These are phyloP conservation scores for Penicillium sp. DNA, from an alignment of 2,329 filamentous ascomycete genomes.

Conservation along the genomic window DNA sequence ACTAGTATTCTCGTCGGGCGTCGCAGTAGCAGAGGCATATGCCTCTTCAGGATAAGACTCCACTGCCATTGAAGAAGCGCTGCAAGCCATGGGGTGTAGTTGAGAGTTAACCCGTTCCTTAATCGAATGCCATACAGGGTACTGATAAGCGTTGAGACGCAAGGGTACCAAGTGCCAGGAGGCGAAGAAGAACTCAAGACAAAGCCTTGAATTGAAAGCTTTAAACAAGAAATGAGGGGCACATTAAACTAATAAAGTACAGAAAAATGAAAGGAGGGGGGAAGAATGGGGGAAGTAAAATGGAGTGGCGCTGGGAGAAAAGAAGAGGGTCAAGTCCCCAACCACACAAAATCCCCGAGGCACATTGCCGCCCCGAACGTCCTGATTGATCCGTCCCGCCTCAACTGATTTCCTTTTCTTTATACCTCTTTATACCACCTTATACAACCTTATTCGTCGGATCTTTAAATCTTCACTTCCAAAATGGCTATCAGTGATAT, in stretches of 20 bases:
- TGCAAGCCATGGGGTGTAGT: slow-evolving; percentile 30
- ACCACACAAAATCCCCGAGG: slow-evolving; percentile 11
- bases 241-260: not conserved
- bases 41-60: slow-evolving; percentile 28
- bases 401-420: slow-evolving; percentile 12
- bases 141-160: not conserved
- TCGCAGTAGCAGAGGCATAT: slow-evolving; percentile 22
- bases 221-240: slow-evolving; percentile 2
- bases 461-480: slow-evolving; percentile 3
- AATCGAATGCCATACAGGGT: slow-evolving; percentile 4
- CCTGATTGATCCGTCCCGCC: slow-evolving; percentile 14
- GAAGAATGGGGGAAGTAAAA: not conserved
- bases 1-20: slow-evolving; percentile 26
- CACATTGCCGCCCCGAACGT: slow-evolving; percentile 14
- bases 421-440: slow-evolving; percentile 8
- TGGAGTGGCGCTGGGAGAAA: not conserved
- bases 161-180: not conserved
- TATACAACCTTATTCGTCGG: slow-evolving; percentile 1
- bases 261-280: slow-evolving; percentile 6
- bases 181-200: not conserved
- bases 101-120: not conserved
- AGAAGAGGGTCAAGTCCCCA: slow-evolving; percentile 10
- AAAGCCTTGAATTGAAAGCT: not conserved
- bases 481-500: slow-evolving; percentile 50
- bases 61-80: slow-evolving; percentile 34